A percentile compares a stretch with the other conserved stretches of the same genome.
Evolutionary conservation across 495 filamentous ascomycete species (phyloP).

Genomic region (Monascus purpureus): DNA sequence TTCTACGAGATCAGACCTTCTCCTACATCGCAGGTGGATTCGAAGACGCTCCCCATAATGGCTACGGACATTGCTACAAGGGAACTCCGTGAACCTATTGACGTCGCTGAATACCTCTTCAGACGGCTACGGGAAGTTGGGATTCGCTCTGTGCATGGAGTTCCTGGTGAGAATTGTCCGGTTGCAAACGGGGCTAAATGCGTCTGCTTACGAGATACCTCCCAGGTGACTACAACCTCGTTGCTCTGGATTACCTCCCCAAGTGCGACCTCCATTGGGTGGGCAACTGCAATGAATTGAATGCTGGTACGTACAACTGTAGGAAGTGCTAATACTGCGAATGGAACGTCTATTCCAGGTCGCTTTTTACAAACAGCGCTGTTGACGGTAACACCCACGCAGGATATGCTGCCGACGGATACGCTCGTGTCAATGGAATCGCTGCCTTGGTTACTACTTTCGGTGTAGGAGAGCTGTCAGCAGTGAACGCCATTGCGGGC

Average conservation of each 20-base stretch:
- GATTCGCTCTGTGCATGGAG: constrained; percentile 46
- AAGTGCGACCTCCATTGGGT: constrained; percentile 48
- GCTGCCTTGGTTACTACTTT: constrained; percentile 53
- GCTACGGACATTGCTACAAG: constrained; percentile 38
- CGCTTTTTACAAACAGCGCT: too few relatives aligned
- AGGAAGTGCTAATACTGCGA: too few relatives aligned
- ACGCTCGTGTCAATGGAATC: constrained; percentile 56
- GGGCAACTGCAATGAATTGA: constrained; percentile 57
- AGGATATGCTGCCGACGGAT: constrained; percentile 62
- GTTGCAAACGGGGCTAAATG: neutral
- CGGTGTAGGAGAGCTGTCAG: constrained; percentile 56
- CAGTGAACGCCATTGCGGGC: constrained; percentile 55
- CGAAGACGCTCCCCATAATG: too few relatives aligned
- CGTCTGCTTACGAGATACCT: neutral
- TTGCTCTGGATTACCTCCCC: constrained; percentile 47
- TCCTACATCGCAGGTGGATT: too few relatives aligned
- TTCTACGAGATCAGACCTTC: too few relatives aligned
- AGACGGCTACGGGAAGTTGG: constrained; percentile 48
- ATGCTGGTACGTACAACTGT: constrained; percentile 36
- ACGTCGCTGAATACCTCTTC: constrained; percentile 50
- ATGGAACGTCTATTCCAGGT: too few relatives aligned
- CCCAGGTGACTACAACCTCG: constrained; percentile 32
- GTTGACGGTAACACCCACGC: constrained; percentile 2
- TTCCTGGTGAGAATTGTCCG: constrained; percentile 38
- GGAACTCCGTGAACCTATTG: constrained; percentile 40